These are phyloP conservation scores for Lasiosphaeris hirsuta DNA, from an alignment of 495 filamentous ascomycete species.

Conservation along the genomic window DNA sequence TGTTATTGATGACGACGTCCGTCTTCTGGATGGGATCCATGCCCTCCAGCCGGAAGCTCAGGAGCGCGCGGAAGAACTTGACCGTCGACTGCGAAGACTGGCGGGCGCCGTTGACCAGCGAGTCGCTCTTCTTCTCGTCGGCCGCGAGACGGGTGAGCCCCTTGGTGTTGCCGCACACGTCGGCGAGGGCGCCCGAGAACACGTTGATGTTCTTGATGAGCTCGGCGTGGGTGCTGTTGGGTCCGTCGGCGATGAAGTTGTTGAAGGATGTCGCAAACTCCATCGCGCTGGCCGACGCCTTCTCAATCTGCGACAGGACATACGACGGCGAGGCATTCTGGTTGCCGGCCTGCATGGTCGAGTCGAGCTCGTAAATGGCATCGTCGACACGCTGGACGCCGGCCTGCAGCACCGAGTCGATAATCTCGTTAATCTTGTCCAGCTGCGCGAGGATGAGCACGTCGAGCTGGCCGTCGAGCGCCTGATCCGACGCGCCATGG, in stretches of 20 bases:
- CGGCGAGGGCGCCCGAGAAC: conserved; percentile 85
- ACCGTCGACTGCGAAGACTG: conserved; percentile 85
- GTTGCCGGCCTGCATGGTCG: conserved; percentile 96
- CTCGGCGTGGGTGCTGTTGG: conserved; percentile 84
- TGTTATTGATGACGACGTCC: conserved; percentile 93
- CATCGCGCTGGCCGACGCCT: conserved; percentile 88
- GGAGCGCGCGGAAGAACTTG: conserved; percentile 90
- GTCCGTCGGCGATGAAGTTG: conserved; percentile 94
- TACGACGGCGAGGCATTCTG: conserved; percentile 96
- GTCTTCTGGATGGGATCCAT: conserved; percentile 86
- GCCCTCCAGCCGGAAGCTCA: conserved; percentile 88
- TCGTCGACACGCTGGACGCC: conserved; percentile 95
- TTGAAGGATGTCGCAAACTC: conserved; percentile 98
- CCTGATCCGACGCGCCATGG: conserved; percentile 74
- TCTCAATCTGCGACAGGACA: conserved; percentile 94
- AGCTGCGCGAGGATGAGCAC: conserved; percentile 78
- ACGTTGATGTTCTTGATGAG: conserved; percentile 90
- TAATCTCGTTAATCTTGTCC: conserved; percentile 93
- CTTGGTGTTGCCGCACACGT: conserved; percentile 95
- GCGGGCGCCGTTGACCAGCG: conserved; percentile 74
- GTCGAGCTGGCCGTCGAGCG: conserved; percentile 86
- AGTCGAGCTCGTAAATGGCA: conserved; percentile 94
- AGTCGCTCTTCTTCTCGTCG: conserved; percentile 89
- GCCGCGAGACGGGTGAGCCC: conserved; percentile 90
- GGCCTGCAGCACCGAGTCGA: conserved; percentile 91